Percentiles rank a stretch among this genome's conserved stretches.
phyloP scores from a whole-genome alignment of 768 basidiomycete genomes.

The Leccinum broughii region DNA sequence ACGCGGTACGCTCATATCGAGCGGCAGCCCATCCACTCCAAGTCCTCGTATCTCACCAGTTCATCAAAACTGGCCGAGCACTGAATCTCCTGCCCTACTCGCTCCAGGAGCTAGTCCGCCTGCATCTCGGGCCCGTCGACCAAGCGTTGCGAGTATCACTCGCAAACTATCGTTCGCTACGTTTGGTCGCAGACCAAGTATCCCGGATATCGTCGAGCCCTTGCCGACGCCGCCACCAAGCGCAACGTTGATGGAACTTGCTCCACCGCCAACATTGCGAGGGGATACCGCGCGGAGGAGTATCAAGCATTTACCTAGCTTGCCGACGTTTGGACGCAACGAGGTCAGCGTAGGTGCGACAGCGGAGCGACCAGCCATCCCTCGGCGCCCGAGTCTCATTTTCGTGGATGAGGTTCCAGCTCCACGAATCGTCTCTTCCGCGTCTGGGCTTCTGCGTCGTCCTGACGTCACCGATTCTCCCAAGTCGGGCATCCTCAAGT shows the following conservation, averaged over 20 bases:
- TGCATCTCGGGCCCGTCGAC: slow-evolving; percentile 16
- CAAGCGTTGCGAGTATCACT: slow-evolving; percentile 33
- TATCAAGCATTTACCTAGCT: slow-evolving; percentile 29
- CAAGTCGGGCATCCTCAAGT: slow-evolving; percentile 19
- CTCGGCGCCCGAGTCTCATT: slow-evolving; percentile 19
- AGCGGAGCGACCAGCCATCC: background rate
- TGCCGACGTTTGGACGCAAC: slow-evolving; percentile 18
- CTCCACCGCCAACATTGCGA: slow-evolving; percentile 18
- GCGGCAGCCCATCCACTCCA: slow-evolving; percentile 20
- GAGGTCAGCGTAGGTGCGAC: background rate
- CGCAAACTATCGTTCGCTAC: slow-evolving; percentile 34
- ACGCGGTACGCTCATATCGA: slow-evolving; percentile 1
- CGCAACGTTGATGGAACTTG: slow-evolving; percentile 14
- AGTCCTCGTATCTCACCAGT: slow-evolving; percentile 20
- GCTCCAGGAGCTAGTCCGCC: slow-evolving; percentile 12
- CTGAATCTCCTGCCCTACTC: slow-evolving; percentile 17
- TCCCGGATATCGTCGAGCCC: slow-evolving; percentile 22
- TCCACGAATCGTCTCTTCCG: slow-evolving; percentile 1
- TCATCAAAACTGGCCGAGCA: slow-evolving; percentile 24
- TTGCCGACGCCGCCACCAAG: slow-evolving; percentile 21
- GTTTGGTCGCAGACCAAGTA: slow-evolving; percentile 28
- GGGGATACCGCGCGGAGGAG: slow-evolving; percentile 6
- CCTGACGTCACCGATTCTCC: slow-evolving; percentile 10
- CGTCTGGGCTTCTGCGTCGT: slow-evolving; percentile 2
- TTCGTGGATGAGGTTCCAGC: background rate